These are phyloP conservation scores for Wickerhamomyces chaumierensis DNA, from an alignment of 805 yeast species.

Conservation along the genomic window DNA sequence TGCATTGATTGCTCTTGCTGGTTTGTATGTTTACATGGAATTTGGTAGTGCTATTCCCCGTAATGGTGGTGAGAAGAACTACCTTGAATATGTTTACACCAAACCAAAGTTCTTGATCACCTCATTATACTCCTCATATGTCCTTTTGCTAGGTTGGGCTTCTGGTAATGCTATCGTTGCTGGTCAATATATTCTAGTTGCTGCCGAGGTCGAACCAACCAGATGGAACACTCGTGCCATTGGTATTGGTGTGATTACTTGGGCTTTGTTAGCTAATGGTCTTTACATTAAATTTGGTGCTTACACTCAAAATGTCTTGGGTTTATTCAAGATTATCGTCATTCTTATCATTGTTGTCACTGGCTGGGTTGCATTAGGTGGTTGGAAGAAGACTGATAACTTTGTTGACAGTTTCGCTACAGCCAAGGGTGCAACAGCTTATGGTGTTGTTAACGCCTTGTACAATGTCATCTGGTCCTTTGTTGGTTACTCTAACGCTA, in stretches of 20 bases:
- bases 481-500: slow-evolving; percentile 74
- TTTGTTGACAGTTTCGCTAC: slow-evolving; percentile 51
- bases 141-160: slow-evolving; percentile 75
- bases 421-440: slow-evolving; percentile 41
- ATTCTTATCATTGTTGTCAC: slow-evolving; percentile 59
- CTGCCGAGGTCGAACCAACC: slow-evolving; percentile 56
- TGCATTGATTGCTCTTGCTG: slow-evolving; percentile 52
- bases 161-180: slow-evolving; percentile 74
- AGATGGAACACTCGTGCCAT: slow-evolving; percentile 73
- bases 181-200: slow-evolving; percentile 66
- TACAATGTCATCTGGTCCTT: slow-evolving; percentile 81
- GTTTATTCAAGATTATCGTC: slow-evolving; percentile 64
- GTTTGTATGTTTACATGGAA: slow-evolving; percentile 65
- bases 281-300: slow-evolving; percentile 55
- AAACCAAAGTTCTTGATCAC: slow-evolving; percentile 62
- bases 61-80: slow-evolving; percentile 82
- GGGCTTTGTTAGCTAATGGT: slow-evolving; percentile 56
- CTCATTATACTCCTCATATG: slow-evolving; percentile 56
- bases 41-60: slow-evolving; percentile 70
- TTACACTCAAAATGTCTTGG: slow-evolving; percentile 51
- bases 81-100: slow-evolving; percentile 58
- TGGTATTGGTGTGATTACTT: slow-evolving; percentile 64
- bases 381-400: slow-evolving; percentile 52
- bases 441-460: slow-evolving; percentile 62
- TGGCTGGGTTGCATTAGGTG: slow-evolving; percentile 79